These are phyloP conservation scores for Ascochyta lentis DNA, from an alignment of 2,329 filamentous ascomycete genomes.

Conservation along the genomic window DNA sequence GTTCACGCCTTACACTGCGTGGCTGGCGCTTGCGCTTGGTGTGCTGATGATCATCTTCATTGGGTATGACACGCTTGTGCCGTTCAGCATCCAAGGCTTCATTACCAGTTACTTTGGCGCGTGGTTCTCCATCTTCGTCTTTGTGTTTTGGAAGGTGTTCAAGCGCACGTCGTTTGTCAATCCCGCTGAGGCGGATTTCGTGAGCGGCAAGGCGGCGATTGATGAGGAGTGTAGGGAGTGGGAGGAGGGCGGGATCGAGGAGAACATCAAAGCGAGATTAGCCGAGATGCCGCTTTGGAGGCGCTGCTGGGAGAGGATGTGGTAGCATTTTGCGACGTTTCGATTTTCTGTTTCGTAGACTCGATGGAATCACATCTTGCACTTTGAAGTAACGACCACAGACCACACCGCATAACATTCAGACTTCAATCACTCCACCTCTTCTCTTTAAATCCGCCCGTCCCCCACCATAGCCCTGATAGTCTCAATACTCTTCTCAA, in stretches of 20 bases:
- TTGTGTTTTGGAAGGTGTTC: slow-evolving; percentile 67
- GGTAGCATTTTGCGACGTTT: background rate
- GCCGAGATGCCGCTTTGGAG: slow-evolving; percentile 13
- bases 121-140: slow-evolving; percentile 46
- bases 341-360: too few species aligned
- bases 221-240: slow-evolving; percentile 49
- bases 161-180: slow-evolving; percentile 63
- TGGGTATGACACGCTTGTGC: slow-evolving; percentile 62
- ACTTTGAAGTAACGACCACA: too few species aligned
- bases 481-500: slow-evolving; percentile 52
- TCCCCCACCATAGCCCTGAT: slow-evolving; percentile 53
- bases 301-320: slow-evolving; percentile 19
- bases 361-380: too few species aligned
- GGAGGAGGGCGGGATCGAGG: slow-evolving; percentile 16
- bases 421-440: too few species aligned
- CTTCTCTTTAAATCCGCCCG: slow-evolving; percentile 34
- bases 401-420: too few species aligned
- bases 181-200: slow-evolving; percentile 48
- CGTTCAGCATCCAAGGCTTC: slow-evolving; percentile 48
- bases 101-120: slow-evolving; percentile 56
- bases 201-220: slow-evolving; percentile 51
- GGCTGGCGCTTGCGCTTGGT: slow-evolving; percentile 7
- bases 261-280: slow-evolving; percentile 10
- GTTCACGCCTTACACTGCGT: slow-evolving; percentile 13
- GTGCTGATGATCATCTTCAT: slow-evolving; percentile 40